Conservation (phyloP, 1,284 basidiomycete species). For the Sporisorium graminicola region DNA sequence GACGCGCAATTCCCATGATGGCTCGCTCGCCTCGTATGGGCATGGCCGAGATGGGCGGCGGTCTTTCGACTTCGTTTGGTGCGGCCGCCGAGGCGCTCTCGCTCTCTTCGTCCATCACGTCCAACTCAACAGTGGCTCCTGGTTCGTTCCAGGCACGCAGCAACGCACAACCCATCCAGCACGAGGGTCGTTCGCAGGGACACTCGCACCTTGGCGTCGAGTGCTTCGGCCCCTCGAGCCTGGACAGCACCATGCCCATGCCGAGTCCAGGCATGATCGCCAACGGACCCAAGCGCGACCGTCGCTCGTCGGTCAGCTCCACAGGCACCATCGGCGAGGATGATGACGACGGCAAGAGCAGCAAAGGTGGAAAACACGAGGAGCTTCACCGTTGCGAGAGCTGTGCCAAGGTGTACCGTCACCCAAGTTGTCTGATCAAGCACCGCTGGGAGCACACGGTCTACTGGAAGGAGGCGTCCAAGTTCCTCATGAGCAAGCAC, state of each 20-base stretch:
- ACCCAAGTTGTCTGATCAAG: conserved; percentile 93
- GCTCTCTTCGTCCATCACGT: conserved; percentile 49
- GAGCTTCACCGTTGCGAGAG: conserved; percentile 88
- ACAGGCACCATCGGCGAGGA: conserved; percentile 73
- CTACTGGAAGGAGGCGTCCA: conserved; percentile 95
- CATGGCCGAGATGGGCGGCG: conserved; percentile 33
- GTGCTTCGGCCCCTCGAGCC: conserved; percentile 58
- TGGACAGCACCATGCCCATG: conserved; percentile 52
- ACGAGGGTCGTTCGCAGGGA: conserved; percentile 34
- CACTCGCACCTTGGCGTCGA: conserved; percentile 64
- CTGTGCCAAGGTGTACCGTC: conserved; percentile 82
- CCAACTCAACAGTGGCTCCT: conserved; percentile 48
- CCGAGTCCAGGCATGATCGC: conserved; percentile 46
- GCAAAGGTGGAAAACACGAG: conserved; percentile 45
- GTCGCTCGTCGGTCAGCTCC: conserved; percentile 69
- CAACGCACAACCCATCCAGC: conserved; percentile 39
- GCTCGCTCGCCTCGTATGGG: conserved; percentile 46
- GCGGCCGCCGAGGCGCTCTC: conserved; percentile 65
- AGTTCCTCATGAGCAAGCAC: conserved; percentile 93
- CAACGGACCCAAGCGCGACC: conserved; percentile 54
- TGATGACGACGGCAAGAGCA: conserved; percentile 72
- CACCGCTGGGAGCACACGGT: conserved; percentile 98
- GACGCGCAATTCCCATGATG: conserved; percentile 48
- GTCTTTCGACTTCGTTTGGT: conserved; percentile 64
- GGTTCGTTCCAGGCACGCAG: conserved; percentile 42